Evolutionary conservation across 257 asterid species (phyloP).

Genomic region (Misopates orontium): DNA sequence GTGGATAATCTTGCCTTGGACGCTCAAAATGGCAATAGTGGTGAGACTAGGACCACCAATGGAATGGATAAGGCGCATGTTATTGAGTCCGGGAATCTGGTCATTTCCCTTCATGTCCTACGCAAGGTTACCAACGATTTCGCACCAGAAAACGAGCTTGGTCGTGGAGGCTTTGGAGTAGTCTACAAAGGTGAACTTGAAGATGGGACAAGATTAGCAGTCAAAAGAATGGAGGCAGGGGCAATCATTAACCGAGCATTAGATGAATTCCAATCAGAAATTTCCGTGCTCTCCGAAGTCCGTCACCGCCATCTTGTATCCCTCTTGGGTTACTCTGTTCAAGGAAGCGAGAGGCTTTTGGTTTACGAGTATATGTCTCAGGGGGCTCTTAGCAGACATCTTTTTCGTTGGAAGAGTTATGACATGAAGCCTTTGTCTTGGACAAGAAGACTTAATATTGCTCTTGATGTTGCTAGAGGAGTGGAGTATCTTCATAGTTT

Average conservation of each 20-base stretch:
- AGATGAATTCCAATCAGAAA: conserved; percentile 77
- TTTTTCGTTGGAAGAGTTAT: conserved; percentile 60
- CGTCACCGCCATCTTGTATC: conserved; percentile 79
- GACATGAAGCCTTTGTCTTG: conserved; percentile 63
- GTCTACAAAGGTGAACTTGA: conserved; percentile 69
- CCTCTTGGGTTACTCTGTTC: conserved; percentile 62
- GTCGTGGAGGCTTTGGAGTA: conserved; percentile 81
- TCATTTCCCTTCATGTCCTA: conserved; percentile 49
- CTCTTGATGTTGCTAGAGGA: conserved; percentile 81
- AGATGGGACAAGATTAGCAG: conserved; percentile 63
- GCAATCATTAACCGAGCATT: conserved; percentile 46
- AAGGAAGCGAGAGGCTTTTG: conserved; percentile 68
- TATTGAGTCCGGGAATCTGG: conserved; percentile 44
- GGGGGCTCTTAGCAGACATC: conserved; percentile 77
- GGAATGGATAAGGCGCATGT: conserved; percentile 34
- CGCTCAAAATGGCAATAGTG: conserved; percentile 24
- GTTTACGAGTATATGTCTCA: conserved; percentile 79
- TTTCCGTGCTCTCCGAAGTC: conserved; percentile 70
- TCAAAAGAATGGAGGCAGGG: conserved; percentile 72
- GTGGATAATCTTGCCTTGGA: conserved; percentile 33
- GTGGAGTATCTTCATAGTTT: conserved; percentile 73
- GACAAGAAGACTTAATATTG: conserved; percentile 63
- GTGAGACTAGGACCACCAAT: conserved; percentile 27
- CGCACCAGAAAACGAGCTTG: conserved; percentile 63
- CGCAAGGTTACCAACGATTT: conserved; percentile 57